Evolutionary conservation across 768 basidiomycete genomes (phyloP).

Genomic region (Ramaria sp.): DNA sequence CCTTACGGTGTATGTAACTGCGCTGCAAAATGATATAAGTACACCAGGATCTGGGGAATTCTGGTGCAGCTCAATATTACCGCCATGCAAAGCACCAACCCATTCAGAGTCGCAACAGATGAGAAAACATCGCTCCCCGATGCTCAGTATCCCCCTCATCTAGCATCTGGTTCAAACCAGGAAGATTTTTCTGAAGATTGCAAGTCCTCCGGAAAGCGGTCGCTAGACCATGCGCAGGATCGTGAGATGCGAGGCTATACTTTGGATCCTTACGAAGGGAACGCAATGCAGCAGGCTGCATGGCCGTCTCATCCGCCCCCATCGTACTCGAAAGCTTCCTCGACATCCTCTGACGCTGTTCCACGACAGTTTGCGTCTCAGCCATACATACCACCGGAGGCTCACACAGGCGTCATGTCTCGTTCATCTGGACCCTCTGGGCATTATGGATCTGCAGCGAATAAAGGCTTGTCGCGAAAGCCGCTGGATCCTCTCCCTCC

Average conservation of each 20-base stretch:
- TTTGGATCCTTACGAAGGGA: background rate
- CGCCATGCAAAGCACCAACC: slow-evolving; percentile 1
- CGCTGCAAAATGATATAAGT: background rate
- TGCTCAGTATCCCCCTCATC: background rate
- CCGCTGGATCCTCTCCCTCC: slow-evolving; percentile 4
- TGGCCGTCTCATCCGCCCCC: background rate
- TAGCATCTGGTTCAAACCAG: background rate
- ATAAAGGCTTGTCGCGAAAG: background rate
- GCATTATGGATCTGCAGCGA: background rate
- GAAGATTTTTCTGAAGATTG: background rate
- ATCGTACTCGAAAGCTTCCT: background rate
- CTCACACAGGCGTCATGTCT: background rate
- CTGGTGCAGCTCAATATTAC: background rate
- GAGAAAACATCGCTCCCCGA: background rate
- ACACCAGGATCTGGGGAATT: background rate
- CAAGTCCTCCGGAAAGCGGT: too few species aligned
- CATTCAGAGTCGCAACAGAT: background rate
- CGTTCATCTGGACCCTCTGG: background rate
- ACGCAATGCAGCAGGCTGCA: background rate
- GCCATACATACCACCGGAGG: background rate
- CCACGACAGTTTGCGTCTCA: background rate
- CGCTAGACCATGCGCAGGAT: background rate
- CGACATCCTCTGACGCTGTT: background rate
- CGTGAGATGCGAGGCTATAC: background rate
- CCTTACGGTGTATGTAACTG: too few species aligned